Base-by-base conservation (phyloP, 2,329 filamentous ascomycete genomes). In the Epichloe elymi region DNA sequence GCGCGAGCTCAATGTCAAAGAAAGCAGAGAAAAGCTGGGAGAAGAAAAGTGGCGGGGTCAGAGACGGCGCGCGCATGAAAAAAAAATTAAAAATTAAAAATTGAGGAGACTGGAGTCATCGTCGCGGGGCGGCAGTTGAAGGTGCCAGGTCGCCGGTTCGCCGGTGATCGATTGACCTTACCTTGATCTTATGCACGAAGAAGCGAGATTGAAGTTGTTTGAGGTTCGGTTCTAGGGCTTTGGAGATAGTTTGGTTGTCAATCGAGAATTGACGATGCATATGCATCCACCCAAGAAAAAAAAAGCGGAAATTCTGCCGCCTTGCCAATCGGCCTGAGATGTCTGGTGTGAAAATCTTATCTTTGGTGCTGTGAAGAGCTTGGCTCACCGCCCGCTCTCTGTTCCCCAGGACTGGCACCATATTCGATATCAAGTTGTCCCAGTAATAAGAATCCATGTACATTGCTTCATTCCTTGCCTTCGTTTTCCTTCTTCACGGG, bases 231-330 rank as follows among this genome's bases (percentile, higher is more conserved):
- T 5, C 36, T 5, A 26, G 17, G 12, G 23, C 8, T 14, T 23
- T n/a, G 15, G 19, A 20, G 14, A 15, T 40, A 11, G 23, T 26
- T 39, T 42, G 23, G 30, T 17, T 46, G 37, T 17, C 36, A 33
- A 26, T 46, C 14, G 26, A 30, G 37, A 19, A 38, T 37, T 40
- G 23, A 38, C 33, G 20, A 37, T 39, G 43, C 30, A 40, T 45
- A 4, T 5, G 26, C 26, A 15, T 37, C 36, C 36, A 12, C 26
- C 33, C 43, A 40, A 20, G 33, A 38, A 30, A 49, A 23, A 47
- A 46, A 51, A 54, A 52, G 47, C 35, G 35, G 42, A 19, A 48
- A 54, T 54, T 54, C 47, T 54, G 52, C 52, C 52, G 44, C 36
- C 14, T 19, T 5, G 46, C 42, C 23, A 42, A 43, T n/a, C 23